Conservation (phyloP, 768 basidiomycete genomes). For the Calocera viscosa region DNA sequence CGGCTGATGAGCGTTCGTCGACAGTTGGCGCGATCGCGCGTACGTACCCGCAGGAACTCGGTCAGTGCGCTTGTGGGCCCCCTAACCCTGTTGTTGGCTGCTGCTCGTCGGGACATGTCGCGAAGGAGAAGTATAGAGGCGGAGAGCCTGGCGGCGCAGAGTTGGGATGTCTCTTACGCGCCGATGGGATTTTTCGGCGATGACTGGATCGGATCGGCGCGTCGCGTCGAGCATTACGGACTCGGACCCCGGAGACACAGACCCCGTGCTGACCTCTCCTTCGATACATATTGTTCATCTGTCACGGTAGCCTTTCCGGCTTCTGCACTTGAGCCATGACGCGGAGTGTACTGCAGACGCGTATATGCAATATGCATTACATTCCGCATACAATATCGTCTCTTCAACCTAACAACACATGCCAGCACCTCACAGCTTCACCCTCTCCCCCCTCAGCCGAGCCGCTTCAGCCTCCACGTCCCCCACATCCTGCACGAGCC, state of each 20-base stretch:
- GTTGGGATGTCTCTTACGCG: too few relatives aligned
- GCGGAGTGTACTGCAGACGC: too few relatives aligned
- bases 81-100: slow-evolving; percentile 44
- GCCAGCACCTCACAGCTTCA: background rate
- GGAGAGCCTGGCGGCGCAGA: background rate
- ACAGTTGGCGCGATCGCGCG: background rate
- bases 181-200: background rate
- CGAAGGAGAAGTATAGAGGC: background rate
- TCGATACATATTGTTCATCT: too few relatives aligned
- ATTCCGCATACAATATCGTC: background rate
- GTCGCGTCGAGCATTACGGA: background rate
- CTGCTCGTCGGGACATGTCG: slow-evolving; percentile 16
- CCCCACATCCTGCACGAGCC: slow-evolving; percentile 57
- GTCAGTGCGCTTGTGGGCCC: slow-evolving; percentile 77
- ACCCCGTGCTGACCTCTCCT: too few relatives aligned
- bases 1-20: background rate
- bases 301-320: too few relatives aligned
- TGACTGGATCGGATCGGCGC: background rate
- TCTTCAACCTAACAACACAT: background rate
- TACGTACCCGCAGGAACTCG: slow-evolving; percentile 57
- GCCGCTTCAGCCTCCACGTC: slow-evolving; percentile 32
- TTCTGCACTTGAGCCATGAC: too few relatives aligned
- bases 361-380: too few relatives aligned
- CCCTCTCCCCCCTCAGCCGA: background rate
- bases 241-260: background rate